These are phyloP conservation scores for Rhodotorula toruloides DNA, from an alignment of 768 basidiomycete genomes.

Conservation along the genomic window DNA sequence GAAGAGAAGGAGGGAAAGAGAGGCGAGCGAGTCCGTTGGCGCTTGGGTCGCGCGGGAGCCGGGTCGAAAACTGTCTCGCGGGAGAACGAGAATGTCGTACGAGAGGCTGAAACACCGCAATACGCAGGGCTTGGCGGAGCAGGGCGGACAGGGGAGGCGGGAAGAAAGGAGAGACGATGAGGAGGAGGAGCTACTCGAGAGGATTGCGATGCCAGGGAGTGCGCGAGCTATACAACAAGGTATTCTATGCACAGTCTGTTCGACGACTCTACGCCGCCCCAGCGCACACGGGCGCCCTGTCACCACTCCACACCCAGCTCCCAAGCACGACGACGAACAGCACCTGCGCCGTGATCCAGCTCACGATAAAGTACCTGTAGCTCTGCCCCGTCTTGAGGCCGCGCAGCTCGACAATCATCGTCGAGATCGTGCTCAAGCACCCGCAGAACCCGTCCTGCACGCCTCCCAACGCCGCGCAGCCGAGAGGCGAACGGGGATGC, in stretches of 20 bases:
- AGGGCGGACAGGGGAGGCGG: background rate
- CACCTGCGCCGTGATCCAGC: conserved; percentile 65
- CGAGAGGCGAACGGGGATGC: conserved; percentile 14
- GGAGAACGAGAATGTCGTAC: background rate
- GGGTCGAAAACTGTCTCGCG: too few relatives aligned
- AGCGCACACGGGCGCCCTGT: conserved; percentile 9
- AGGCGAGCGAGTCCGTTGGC: background rate
- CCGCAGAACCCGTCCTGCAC: conserved; percentile 90
- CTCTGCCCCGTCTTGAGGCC: conserved; percentile 58
- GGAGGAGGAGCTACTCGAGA: too few relatives aligned
- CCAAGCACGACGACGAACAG: conserved; percentile 69
- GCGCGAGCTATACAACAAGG: background rate
- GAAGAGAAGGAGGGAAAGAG: background rate
- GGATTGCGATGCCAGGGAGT: too few relatives aligned
- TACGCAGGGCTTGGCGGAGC: too few relatives aligned
- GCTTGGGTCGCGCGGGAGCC: too few relatives aligned
- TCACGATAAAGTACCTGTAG: conserved; percentile 63
- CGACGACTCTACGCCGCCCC: background rate
- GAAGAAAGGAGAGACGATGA: background rate
- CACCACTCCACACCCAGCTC: conserved; percentile 45
- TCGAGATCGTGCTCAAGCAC: conserved; percentile 88
- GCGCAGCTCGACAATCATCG: conserved; percentile 75
- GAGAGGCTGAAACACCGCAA: background rate
- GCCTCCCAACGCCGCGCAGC: conserved; percentile 71
- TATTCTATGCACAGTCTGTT: background rate